These are phyloP conservation scores for Penstemon davidsonii DNA, from an alignment of 257 asterid species.

Conservation along the genomic window DNA sequence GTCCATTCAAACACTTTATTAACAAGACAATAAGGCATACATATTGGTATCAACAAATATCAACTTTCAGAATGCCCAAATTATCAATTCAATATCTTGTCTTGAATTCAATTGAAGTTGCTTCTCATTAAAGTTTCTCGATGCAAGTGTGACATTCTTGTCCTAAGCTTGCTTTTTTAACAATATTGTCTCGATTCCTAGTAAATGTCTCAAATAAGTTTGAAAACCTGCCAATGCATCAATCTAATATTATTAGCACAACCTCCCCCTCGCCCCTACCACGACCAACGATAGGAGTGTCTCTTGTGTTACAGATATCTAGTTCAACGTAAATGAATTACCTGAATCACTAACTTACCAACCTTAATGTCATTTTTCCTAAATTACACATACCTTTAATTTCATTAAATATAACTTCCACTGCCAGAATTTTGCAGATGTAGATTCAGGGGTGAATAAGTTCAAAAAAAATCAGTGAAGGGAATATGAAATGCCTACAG, in stretches of 20 bases:
- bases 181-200: not conserved
- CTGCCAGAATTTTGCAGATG: constrained; percentile 15
- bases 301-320: not conserved
- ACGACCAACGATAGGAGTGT: constrained; percentile 1
- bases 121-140: not conserved
- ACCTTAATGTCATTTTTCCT: constrained; percentile 3
- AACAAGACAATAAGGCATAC: not conserved
- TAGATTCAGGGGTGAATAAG: constrained; percentile 2
- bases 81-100: constrained; percentile 4
- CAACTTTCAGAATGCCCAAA: not conserved
- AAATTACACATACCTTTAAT: not conserved
- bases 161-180: constrained; percentile 10
- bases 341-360: not conserved
- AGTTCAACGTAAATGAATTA: not conserved
- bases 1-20: not conserved
- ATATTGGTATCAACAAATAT: not conserved
- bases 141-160: not conserved
- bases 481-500: constrained; percentile 53
- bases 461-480: constrained; percentile 20
- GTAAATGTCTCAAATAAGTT: not conserved
- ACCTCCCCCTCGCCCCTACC: not conserved
- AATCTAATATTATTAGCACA: constrained; percentile 7
- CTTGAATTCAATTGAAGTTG: not conserved
- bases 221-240: not conserved
- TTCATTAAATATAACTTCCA: not conserved